These are phyloP conservation scores for Phoma sp. DNA, from an alignment of 2,329 filamentous ascomycete genomes.

Conservation along the genomic window DNA sequence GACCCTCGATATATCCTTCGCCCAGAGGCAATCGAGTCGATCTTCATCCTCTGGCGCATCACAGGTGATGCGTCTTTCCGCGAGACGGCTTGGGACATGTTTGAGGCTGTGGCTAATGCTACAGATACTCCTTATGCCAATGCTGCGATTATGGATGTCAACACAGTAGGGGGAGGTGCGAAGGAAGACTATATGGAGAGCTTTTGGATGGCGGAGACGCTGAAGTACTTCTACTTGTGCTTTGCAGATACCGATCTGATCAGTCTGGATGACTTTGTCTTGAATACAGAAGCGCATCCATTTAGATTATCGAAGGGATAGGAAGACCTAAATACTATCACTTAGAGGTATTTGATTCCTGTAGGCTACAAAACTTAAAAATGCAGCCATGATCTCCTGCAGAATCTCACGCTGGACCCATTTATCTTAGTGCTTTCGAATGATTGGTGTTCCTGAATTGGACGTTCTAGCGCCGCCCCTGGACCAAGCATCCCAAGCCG, in stretches of 20 bases:
- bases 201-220: constrained; percentile 57
- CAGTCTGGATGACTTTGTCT: constrained; percentile 55
- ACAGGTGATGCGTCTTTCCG: constrained; percentile 57
- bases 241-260: constrained; percentile 54
- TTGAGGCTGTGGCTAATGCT: constrained; percentile 48
- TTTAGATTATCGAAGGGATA: constrained; percentile 39
- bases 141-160: constrained; percentile 53
- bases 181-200: constrained; percentile 55
- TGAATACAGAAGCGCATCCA: constrained; percentile 58
- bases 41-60: constrained; percentile 65
- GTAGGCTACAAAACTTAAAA: not conserved
- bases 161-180: constrained; percentile 30
- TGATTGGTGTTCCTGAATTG: constrained; percentile 29
- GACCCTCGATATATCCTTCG: constrained; percentile 55
- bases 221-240: constrained; percentile 57
- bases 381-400: not conserved
- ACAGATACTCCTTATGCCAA: constrained; percentile 52
- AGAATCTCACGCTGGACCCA: not conserved
- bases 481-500: constrained; percentile 27
- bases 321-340: not conserved
- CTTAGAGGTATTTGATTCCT: not conserved
- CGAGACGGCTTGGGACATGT: constrained; percentile 56
- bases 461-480: constrained; percentile 35
- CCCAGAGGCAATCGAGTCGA: constrained; percentile 64
- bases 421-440: not conserved